Conservation (phyloP, 495 filamentous ascomycete species). For the Neurospora cerealis region DNA sequence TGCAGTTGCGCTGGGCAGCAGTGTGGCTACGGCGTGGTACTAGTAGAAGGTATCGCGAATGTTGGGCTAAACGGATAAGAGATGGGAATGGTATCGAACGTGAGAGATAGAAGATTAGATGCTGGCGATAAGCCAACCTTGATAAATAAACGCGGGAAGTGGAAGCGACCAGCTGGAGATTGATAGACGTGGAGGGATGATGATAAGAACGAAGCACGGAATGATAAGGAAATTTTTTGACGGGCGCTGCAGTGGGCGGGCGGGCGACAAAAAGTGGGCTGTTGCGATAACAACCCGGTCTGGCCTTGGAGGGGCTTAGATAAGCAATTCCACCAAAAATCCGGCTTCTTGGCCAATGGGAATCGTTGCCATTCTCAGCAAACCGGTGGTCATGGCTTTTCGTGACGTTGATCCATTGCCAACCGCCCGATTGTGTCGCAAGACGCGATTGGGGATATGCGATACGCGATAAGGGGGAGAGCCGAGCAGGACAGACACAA, state of each 20-base stretch:
- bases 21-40: neutral
- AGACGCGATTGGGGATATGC: conserved; percentile 1
- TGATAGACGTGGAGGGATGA: neutral
- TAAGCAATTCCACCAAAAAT: conserved; percentile 14
- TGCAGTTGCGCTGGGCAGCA: neutral
- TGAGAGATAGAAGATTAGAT: conserved; percentile 19
- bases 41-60: conserved; percentile 2
- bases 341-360: conserved; percentile 9
- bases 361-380: conserved; percentile 8
- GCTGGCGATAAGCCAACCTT: conserved; percentile 17
- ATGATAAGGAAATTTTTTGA: conserved; percentile 31
- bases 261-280: neutral
- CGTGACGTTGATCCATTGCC: neutral
- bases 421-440: neutral
- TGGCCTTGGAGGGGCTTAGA: conserved; percentile 7
- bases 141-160: conserved; percentile 13
- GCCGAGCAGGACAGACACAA: neutral
- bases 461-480: neutral
- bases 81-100: conserved; percentile 3
- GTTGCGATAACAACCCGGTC: neutral
- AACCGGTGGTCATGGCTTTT: neutral
- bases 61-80: conserved; percentile 2
- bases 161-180: neutral
- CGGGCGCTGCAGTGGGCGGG: neutral
- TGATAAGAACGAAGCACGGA: conserved; percentile 10